Base-by-base conservation (phyloP, 495 filamentous ascomycete genomes). In the Pseudevernia furfuracea region DNA sequence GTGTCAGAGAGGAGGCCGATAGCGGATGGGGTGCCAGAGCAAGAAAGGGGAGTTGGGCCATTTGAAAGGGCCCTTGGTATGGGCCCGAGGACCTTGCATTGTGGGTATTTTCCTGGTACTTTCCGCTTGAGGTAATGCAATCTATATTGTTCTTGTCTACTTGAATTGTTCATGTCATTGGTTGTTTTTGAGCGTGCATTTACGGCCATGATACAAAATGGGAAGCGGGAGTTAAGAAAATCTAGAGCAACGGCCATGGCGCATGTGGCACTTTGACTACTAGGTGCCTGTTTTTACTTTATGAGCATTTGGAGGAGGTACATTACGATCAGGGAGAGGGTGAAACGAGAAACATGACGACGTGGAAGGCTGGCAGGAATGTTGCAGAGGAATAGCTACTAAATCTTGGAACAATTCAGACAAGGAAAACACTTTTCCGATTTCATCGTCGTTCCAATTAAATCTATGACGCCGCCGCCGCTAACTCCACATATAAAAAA, bases 31-130 rank as follows among this genome's bases (percentile, higher is more conserved):
- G 68, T 15, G 62, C 58, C 41, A 52, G 58, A 34, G 64, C 64
- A 15, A 44, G 69, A 30, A 68, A 65, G 64, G 67, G 69, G n/a
- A 69, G 67, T 63, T 71, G 69, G 69, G 69, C 67, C 19, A 41
- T 59, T n/a, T 64, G 56, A 64, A 12, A 2, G 28, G 38, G 57
- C 32, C 11, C 36, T 25, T 15, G n/a, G 57, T 5, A 28, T 41
- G 39, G 39, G 30, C 28, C n/a, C 28, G 1, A 12, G 28, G 19
- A 21, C 17, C 14, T 59, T 59, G 43, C 62, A 60, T 59, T 53
- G 43, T 59, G 15, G 62, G 62, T 64, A 23, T 59, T 59, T 64
- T 34, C n/a, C 1, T 41, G n/a, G 19, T 39, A 11, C 8, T 44
- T 44, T 19, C 19, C 15, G 19, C 41, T 44, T 17, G 41, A 21